Evolutionary conservation across 176 grass and related monocot species (phyloP).

Genomic region (Stipa capillata): DNA sequence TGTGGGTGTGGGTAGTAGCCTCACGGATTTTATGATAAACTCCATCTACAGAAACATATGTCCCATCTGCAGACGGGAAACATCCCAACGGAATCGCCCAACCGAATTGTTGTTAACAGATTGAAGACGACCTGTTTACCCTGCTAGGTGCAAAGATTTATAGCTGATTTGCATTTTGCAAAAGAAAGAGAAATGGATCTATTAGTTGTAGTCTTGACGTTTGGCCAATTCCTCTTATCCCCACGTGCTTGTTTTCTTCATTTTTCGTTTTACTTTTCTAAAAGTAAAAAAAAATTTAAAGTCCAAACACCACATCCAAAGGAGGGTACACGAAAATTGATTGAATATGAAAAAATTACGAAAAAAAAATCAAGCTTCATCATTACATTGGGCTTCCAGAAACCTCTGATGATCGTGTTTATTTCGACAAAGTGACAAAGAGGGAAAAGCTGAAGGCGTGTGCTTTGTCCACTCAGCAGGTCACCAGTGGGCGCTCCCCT

Average conservation of each 20-base stretch:
- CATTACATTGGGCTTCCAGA: not conserved
- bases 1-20: not conserved
- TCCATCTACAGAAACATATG: not conserved
- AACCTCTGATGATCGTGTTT: not conserved
- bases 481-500: constrained; percentile 51
- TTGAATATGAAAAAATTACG: not conserved
- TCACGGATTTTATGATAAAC: not conserved
- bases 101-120: not conserved
- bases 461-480: constrained; percentile 33
- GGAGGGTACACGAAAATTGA: not conserved
- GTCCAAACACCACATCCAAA: not conserved
- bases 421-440: not conserved
- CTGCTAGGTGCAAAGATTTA: not conserved
- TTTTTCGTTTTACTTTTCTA: not conserved
- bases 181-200: too few relatives aligned
- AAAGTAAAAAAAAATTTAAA: too few relatives aligned
- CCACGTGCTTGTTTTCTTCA: not conserved
- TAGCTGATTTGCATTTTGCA: not conserved
- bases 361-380: not conserved
- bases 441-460: constrained; percentile 1
- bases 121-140: not conserved
- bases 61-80: too few relatives aligned
- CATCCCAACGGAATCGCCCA: too few relatives aligned
- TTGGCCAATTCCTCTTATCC: not conserved
- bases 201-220: not conserved